Evolutionary conservation across 2,329 filamentous ascomycete species (phyloP).

Genomic region (Fusarium penzigii): DNA sequence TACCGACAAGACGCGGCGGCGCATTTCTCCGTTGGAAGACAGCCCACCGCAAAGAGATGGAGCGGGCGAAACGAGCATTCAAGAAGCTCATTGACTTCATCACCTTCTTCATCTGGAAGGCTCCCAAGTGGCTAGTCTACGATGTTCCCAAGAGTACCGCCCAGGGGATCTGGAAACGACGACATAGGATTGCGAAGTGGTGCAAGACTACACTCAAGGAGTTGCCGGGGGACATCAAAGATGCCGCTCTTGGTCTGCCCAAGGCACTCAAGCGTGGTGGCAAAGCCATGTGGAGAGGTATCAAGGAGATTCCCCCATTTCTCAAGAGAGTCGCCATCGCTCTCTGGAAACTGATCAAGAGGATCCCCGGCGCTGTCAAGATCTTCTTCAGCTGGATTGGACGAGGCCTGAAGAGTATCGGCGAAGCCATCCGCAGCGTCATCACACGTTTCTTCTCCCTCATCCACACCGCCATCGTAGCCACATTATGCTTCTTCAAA

Average conservation of each 20-base stretch:
- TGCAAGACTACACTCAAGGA: constrained; percentile 28
- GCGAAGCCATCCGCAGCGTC: constrained; percentile 26
- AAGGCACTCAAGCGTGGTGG: constrained; percentile 6
- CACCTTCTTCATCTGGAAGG: constrained; percentile 29
- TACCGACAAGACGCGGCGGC: constrained; percentile 42
- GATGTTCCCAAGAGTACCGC: constrained; percentile 23
- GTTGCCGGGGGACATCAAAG: constrained; percentile 30
- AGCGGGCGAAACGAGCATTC: constrained; percentile 23
- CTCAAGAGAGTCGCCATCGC: constrained; percentile 6
- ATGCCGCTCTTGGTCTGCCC: constrained; percentile 18
- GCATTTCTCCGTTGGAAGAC: constrained; percentile 39
- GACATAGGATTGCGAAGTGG: constrained; percentile 32
- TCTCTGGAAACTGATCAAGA: constrained; percentile 23
- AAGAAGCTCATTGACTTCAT: constrained; percentile 26
- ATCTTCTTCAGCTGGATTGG: constrained; percentile 33
- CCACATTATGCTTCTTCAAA: constrained; percentile 36
- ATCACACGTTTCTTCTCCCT: constrained; percentile 32
- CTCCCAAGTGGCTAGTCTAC: constrained; percentile 34
- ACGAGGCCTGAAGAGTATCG: constrained; percentile 27
- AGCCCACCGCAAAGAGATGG: constrained; percentile 33
- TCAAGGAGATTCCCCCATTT: constrained; percentile 22
- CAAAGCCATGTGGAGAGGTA: constrained; percentile 13
- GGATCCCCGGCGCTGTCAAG: constrained; percentile 24
- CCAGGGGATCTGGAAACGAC: constrained; percentile 24
- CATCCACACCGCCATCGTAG: constrained; percentile 38